Conservation (phyloP, 306 rosid genomes). For the Glycine soja region DNA sequence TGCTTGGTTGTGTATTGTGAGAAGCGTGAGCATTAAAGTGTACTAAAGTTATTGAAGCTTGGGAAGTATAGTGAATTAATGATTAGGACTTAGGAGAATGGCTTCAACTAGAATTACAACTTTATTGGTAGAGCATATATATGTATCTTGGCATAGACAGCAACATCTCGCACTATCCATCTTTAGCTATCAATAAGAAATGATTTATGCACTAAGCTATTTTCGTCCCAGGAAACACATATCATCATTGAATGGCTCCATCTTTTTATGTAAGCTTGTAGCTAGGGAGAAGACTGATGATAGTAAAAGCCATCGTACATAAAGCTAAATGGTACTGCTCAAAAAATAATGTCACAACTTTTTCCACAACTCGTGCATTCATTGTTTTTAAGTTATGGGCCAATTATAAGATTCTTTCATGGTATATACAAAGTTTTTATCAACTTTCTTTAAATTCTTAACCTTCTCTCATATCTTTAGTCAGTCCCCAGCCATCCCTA, state of each 20-base stretch:
- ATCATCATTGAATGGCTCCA: constrained; percentile 46
- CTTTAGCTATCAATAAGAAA: constrained; percentile 33
- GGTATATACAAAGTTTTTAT: not conserved
- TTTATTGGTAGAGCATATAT: constrained; percentile 36
- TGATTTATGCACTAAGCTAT: constrained; percentile 26
- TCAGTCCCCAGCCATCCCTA: constrained; percentile 21
- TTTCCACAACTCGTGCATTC: constrained; percentile 48
- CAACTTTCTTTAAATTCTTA: constrained; percentile 11
- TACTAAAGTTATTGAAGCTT: not conserved
- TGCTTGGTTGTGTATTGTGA: not conserved
- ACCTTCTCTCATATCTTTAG: constrained; percentile 7
- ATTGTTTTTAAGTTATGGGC: constrained; percentile 47
- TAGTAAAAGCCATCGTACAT: constrained; percentile 40
- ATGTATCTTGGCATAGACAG: constrained; percentile 35
- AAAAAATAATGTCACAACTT: constrained; percentile 36
- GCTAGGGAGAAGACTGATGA: constrained; percentile 42
- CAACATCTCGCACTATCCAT: constrained; percentile 40
- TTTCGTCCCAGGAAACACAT: constrained; percentile 41
- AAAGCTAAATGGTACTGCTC: constrained; percentile 33
- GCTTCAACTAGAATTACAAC: constrained; percentile 14
- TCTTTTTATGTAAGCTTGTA: constrained; percentile 39
- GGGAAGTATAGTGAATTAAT: not conserved
- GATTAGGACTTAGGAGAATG: constrained; percentile 9
- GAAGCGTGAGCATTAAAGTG: not conserved
- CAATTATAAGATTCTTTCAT: constrained; percentile 28